phyloP scores from a whole-genome alignment of 2,329 filamentous ascomycete genomes.

The Claviceps sp. region DNA sequence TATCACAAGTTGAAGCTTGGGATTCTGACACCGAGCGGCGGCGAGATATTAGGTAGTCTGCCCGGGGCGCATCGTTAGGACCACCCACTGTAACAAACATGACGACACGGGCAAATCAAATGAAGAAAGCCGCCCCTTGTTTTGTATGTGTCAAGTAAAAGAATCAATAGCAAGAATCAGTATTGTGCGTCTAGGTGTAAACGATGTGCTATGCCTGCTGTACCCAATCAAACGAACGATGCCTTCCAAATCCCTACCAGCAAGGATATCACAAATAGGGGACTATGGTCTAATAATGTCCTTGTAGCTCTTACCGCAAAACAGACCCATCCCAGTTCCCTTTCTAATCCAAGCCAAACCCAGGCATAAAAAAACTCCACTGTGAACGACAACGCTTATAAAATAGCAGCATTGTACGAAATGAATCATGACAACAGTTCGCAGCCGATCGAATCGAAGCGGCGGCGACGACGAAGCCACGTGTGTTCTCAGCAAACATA shows the following conservation, averaged over 20 bases:
- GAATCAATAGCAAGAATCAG: not conserved
- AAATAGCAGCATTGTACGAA: not conserved
- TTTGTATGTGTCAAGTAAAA: not conserved
- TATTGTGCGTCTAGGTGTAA: not conserved
- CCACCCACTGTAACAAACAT: too few relatives aligned
- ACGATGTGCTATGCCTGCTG: not conserved
- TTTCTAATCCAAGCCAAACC: not conserved
- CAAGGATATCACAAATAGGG: too few relatives aligned
- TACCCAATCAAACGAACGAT: too few relatives aligned
- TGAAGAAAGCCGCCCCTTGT: too few relatives aligned
- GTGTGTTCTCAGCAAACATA: not conserved
- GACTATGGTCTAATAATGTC: too few relatives aligned
- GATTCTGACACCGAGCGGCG: too few relatives aligned
- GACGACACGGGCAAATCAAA: too few relatives aligned
- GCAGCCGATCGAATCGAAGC: not conserved
- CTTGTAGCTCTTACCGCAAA: too few relatives aligned
- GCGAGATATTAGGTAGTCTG: too few relatives aligned
- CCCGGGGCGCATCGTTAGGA: too few relatives aligned
- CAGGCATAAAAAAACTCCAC: not conserved
- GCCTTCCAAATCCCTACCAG: not conserved
- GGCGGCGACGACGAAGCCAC: too few relatives aligned
- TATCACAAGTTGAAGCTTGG: too few relatives aligned
- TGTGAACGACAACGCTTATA: not conserved
- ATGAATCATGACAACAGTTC: not conserved
- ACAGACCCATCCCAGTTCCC: not conserved